Conservation (phyloP, 768 basidiomycete species). For the Lactifluus hygrophoroides region DNA sequence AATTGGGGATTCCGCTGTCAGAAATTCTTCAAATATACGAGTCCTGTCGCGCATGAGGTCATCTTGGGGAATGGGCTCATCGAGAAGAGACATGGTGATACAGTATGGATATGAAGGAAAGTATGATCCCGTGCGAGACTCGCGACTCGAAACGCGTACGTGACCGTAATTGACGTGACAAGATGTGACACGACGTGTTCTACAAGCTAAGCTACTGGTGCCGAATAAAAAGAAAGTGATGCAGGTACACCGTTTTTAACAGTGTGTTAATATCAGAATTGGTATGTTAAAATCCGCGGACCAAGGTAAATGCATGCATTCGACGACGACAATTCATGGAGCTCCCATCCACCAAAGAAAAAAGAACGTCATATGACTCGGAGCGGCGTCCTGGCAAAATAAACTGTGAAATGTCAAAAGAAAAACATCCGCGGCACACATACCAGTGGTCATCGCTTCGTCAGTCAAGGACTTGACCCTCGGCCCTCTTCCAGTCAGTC, state of each 20-base stretch:
- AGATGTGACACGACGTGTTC: conserved; percentile 20
- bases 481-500: not conserved
- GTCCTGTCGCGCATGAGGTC: conserved; percentile 71
- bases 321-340: too few relatives aligned
- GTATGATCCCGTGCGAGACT: not conserved
- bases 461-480: not conserved
- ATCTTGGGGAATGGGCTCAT: conserved; percentile 54
- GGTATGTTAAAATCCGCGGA: not conserved
- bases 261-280: not conserved
- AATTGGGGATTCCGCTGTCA: conserved; percentile 53
- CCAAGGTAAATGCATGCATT: too few relatives aligned
- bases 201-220: not conserved
- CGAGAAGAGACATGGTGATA: conserved; percentile 30
- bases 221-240: too few relatives aligned
- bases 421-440: not conserved
- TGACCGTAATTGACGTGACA: conserved; percentile 2
- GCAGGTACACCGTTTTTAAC: not conserved
- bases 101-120: not conserved
- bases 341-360: too few relatives aligned
- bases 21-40: conserved; percentile 76
- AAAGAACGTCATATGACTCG: too few relatives aligned
- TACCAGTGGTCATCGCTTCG: not conserved
- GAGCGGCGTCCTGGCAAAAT: too few relatives aligned
- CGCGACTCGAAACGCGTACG: not conserved
- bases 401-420: not conserved